Conservation (phyloP, 2,329 filamentous ascomycete genomes). For the Claviceps maximensis region DNA sequence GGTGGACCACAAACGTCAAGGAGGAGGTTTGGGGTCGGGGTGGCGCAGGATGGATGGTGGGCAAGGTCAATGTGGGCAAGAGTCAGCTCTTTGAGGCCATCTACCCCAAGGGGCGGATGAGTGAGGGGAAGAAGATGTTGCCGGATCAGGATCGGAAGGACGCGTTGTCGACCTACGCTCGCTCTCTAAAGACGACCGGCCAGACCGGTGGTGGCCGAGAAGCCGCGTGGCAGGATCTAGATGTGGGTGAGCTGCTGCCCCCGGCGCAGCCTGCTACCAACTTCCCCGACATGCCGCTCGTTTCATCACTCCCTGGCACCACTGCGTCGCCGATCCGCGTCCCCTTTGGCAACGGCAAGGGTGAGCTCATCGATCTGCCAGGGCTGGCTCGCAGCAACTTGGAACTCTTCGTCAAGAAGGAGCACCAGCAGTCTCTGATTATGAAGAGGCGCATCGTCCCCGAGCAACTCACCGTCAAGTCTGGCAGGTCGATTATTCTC, state of each 20-base stretch:
- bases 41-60: constrained; percentile 87
- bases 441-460: constrained; percentile 69
- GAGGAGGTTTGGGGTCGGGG: constrained; percentile 74
- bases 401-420: constrained; percentile 54
- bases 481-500: constrained; percentile 67
- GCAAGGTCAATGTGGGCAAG: constrained; percentile 97
- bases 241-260: constrained; percentile 53
- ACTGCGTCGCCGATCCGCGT: constrained; percentile 91
- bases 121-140: constrained; percentile 10
- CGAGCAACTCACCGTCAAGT: constrained; percentile 58
- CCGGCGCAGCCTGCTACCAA: constrained; percentile 58
- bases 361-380: constrained; percentile 87
- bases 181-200: neutral
- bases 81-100: constrained; percentile 80
- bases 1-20: constrained; percentile 84
- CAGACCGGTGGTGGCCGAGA: constrained; percentile 3
- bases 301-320: constrained; percentile 79
- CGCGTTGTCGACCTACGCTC: constrained; percentile 9
- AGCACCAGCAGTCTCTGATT: constrained; percentile 53
- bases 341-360: constrained; percentile 72
- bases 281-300: constrained; percentile 74
- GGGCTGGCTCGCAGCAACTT: constrained; percentile 66
- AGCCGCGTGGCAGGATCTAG: constrained; percentile 14
- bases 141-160: constrained; percentile 2
- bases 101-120: constrained; percentile 62